Base-by-base conservation (phyloP, 169 alveolate species). In the Plasmodium vivax region DNA sequence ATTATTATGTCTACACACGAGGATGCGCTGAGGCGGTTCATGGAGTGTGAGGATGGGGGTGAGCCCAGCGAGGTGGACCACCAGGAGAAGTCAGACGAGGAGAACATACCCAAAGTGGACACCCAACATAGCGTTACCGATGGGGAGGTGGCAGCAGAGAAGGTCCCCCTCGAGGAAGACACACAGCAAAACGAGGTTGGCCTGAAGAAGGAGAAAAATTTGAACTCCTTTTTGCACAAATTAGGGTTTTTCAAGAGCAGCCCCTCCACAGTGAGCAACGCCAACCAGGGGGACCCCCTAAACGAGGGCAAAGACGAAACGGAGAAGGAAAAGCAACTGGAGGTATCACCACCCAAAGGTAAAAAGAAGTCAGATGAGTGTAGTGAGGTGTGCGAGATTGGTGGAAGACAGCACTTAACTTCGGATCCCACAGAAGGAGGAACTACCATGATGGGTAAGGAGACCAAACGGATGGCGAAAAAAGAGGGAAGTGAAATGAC, bases 1-100 rank as follows among this genome's bases (percentile, higher is more conserved):
- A 87, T 87, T 10, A 87, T 87, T 0, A 90, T 90, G 94, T 90
- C 94, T 9, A 90, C 85, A 10, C 94, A 90, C 80, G 58, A 79
- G 54, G 90, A 79, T 32, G 91, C 83, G 5, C 54, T 90, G 51
- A 80, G 83, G 62, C 62, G 85, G 27, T 82, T 80, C 27, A 81
- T 90, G 94, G 91, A 90, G 3, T 62, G 51, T 81, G 82, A 88
- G 82, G 90, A 79, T 9, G 94, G 84, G n/a, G 62, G 51, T 19
- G 84, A 77, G 2, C 71, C 32, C 19, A 77, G 30, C 51, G 84
- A 77, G 32, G n/a, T 77, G 36, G 62, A 77, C 38, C 30, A 68
- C 12, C 16, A 5, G 84, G 84, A 77, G 12, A 19, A 43, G 19
- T 32, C 36, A 30, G 62, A 77, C 30, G 51, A n/a, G 51, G 62